Evolutionary conservation across 2,329 filamentous ascomycete genomes (phyloP), one percentile per base, ranked within the genome.

Genomic region (Lachnellula arida): DNA sequence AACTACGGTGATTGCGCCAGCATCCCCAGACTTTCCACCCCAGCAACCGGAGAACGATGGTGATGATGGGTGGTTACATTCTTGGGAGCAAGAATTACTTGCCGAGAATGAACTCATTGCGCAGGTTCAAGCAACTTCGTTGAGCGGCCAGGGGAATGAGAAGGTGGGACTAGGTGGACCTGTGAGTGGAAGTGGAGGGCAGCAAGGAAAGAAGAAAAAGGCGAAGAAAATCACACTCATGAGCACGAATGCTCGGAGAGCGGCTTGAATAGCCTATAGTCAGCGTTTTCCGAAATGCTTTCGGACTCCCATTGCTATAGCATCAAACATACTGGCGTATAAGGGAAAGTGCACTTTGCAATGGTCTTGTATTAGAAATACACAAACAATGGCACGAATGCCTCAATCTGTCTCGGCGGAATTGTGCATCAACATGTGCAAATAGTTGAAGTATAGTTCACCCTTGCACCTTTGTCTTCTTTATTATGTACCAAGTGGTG

Each of bases 31-130:
- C 11, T 65, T 84, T 28, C 74, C 28, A 72, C 73, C 69, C 69
- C 57, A 59, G 12, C 46, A 54, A 17, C 23, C 47, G 7, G 58
- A 63, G 25, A 56, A 57, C 22, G 63, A 67, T 46, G 74, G 72
- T 2, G 84, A 91, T 59, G 92, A 97, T 69, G 93, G 92, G 0
- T 97, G 92, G 92, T 75, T 93, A 15, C 86, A 89, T 64, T 90
- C 86, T 1, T 89, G 86, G 86, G 89, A 96, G 66, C 85, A 87
- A 55, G 83, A 96, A 55, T 70, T 96, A 15, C 76, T 84, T 14
- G 79, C 82, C 1, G 87, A 91, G 54, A 76, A 81, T 52, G 72
- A 81, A 64, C 67, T 86, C 5, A 76, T 81, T 14, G 70, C 79
- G 65, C 81, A 85, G 69, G 76, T 85, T 66, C 78, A 84, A 65